These are phyloP conservation scores for Astrocystis sublimbata DNA, from an alignment of 495 filamentous ascomycete genomes.

Conservation along the genomic window DNA sequence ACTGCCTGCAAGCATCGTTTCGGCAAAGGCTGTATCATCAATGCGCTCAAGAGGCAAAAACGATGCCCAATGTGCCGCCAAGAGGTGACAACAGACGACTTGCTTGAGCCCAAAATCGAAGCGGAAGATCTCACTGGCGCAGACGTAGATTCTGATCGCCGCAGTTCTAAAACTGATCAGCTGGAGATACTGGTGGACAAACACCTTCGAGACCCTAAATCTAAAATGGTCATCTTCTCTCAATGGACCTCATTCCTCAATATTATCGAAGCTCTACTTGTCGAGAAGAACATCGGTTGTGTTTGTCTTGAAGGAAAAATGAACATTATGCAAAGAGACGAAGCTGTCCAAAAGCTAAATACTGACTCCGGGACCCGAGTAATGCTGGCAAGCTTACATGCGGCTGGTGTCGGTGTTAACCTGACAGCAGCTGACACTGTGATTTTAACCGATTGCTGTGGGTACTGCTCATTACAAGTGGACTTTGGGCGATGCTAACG, in stretches of 20 bases:
- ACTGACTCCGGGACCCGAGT: constrained; percentile 69
- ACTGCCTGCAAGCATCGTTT: constrained; percentile 88
- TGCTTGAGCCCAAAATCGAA: constrained; percentile 63
- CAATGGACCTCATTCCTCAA: constrained; percentile 93
- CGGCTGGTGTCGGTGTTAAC: constrained; percentile 87
- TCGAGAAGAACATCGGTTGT: constrained; percentile 61
- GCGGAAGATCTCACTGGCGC: constrained; percentile 43
- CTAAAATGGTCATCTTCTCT: constrained; percentile 87
- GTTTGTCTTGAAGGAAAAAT: constrained; percentile 85
- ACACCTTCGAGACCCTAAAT: constrained; percentile 63
- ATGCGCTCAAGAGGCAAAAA: constrained; percentile 75
- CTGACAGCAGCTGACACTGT: constrained; percentile 87
- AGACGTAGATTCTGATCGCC: constrained; percentile 60
- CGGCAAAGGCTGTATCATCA: constrained; percentile 71
- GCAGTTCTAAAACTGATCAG: constrained; percentile 83
- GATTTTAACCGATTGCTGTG: constrained; percentile 74
- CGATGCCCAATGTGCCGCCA: constrained; percentile 90
- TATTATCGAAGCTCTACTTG: constrained; percentile 71
- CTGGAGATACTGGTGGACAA: constrained; percentile 77
- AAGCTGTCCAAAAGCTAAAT: constrained; percentile 65
- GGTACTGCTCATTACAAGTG: neutral
- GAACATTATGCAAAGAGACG: constrained; percentile 65
- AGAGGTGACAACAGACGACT: constrained; percentile 59
- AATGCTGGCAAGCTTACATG: constrained; percentile 78
- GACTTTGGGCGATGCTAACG: constrained; percentile 20